Evolutionary conservation across 441 rosid genomes (phyloP).

Genomic region (Kokia cookei): DNA sequence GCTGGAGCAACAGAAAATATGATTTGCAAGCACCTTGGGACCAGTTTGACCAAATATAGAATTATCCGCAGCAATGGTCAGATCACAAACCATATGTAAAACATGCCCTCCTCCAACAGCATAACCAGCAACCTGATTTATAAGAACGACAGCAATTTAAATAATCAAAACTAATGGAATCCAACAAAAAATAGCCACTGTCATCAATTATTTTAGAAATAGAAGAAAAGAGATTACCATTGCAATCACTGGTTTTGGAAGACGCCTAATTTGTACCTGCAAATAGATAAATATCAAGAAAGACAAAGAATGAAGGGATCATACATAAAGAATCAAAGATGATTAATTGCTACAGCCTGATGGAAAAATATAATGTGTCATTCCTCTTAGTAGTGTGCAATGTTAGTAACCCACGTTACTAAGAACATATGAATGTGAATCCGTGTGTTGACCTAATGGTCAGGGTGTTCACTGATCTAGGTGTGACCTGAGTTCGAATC

Average conservation of each 20-base stretch:
- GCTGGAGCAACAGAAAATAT: not conserved
- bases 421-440: too few relatives aligned
- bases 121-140: slow-evolving; percentile 86
- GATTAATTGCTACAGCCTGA: not conserved
- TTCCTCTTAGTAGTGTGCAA: too few relatives aligned
- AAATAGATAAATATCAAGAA: slow-evolving; percentile 5
- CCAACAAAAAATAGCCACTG: not conserved
- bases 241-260: slow-evolving; percentile 93
- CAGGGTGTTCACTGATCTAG: too few relatives aligned
- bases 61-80: slow-evolving; percentile 92
- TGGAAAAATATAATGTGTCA: too few relatives aligned
- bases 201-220: not conserved
- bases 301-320: not conserved
- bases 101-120: slow-evolving; percentile 95
- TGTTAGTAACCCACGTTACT: too few relatives aligned
- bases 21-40: slow-evolving; percentile 57
- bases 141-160: not conserved
- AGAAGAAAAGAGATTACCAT: slow-evolving; percentile 43
- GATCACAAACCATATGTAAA: slow-evolving; percentile 92
- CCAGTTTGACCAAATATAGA: slow-evolving; percentile 95
- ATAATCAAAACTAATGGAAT: not conserved
- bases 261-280: slow-evolving; percentile 88
- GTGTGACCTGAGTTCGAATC: too few relatives aligned
- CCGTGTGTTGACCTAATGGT: too few relatives aligned
- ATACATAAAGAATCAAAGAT: not conserved